Conservation (phyloP, 1,139 yeast genomes). For the Wickerhamomyces sp. region DNA sequence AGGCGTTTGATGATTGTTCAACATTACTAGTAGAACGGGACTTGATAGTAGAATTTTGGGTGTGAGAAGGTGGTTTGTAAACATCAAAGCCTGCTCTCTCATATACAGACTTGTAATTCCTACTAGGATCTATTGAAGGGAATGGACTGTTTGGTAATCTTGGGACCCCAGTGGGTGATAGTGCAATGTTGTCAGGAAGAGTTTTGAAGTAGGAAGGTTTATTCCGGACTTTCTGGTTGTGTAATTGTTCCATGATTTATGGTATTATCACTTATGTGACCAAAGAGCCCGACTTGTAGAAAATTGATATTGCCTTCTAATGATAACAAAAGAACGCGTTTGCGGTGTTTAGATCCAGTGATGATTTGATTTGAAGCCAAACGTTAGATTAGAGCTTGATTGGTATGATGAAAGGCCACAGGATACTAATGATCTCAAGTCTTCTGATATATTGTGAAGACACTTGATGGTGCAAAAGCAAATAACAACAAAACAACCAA, state of each 20-base stretch:
- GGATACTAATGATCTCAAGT: too few relatives aligned
- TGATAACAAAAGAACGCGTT: too few relatives aligned
- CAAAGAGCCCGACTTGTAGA: too few relatives aligned
- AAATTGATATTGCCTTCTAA: too few relatives aligned
- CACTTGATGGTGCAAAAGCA: too few relatives aligned
- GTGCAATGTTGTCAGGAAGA: slow-evolving; percentile 20
- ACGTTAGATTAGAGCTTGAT: too few relatives aligned
- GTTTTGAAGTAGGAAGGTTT: slow-evolving; percentile 23
- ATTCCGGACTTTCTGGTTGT: neutral
- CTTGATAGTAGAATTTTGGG: slow-evolving; percentile 6
- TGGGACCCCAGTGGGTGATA: slow-evolving; percentile 20
- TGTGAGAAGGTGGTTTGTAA: slow-evolving; percentile 10
- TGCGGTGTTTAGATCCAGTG: too few relatives aligned
- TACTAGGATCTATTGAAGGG: slow-evolving; percentile 55
- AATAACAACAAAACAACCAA: too few relatives aligned
- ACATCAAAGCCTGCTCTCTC: slow-evolving; percentile 67
- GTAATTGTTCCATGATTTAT: neutral
- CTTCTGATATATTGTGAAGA: too few relatives aligned
- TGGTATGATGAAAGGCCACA: too few relatives aligned
- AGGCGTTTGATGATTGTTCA: neutral
- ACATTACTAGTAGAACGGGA: slow-evolving; percentile 14
- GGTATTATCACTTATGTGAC: neutral
- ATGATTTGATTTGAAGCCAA: too few relatives aligned
- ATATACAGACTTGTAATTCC: slow-evolving; percentile 53
- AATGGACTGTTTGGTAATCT: slow-evolving; percentile 34